These are phyloP conservation scores for Vaccinium vitisidaea DNA, from an alignment of 148 eudicot genomes.

Conservation along the genomic window DNA sequence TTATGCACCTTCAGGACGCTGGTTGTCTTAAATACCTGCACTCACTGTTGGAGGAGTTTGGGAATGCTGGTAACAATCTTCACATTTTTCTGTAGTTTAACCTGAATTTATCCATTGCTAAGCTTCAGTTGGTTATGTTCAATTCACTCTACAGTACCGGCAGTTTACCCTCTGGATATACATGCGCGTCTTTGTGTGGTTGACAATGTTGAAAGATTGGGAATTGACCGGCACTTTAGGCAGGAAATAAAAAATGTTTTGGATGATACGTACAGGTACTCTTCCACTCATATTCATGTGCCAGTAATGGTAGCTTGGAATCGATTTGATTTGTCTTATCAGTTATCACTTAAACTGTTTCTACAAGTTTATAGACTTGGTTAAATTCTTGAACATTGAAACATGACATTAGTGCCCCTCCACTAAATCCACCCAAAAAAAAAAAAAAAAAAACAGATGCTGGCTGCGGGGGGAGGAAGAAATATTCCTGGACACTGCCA, in stretches of 20 bases:
- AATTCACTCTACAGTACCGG: constrained; percentile 40
- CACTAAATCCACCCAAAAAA: neutral
- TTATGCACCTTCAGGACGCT: constrained; percentile 45
- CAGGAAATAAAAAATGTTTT: constrained; percentile 39
- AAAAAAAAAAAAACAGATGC: constrained; percentile 33
- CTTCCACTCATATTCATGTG: neutral
- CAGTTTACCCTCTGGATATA: constrained; percentile 45
- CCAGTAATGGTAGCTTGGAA: neutral
- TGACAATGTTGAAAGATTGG: constrained; percentile 45
- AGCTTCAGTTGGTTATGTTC: neutral
- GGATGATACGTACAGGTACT: constrained; percentile 55
- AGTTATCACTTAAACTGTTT: neutral
- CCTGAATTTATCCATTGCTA: neutral
- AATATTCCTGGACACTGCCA: constrained; percentile 58
- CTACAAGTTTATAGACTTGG: too few relatives aligned
- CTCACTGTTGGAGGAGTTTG: constrained; percentile 56
- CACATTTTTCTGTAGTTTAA: neutral
- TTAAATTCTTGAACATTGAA: too few relatives aligned
- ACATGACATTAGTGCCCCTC: too few relatives aligned
- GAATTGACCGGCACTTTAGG: constrained; percentile 45
- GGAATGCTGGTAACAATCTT: constrained; percentile 62
- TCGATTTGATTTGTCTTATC: neutral
- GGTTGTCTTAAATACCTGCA: constrained; percentile 61
- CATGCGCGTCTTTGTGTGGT: constrained; percentile 37
- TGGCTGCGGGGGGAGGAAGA: constrained; percentile 76